Evolutionary conservation across 345 rosid species (phyloP).

Genomic region (Linum tenue): DNA sequence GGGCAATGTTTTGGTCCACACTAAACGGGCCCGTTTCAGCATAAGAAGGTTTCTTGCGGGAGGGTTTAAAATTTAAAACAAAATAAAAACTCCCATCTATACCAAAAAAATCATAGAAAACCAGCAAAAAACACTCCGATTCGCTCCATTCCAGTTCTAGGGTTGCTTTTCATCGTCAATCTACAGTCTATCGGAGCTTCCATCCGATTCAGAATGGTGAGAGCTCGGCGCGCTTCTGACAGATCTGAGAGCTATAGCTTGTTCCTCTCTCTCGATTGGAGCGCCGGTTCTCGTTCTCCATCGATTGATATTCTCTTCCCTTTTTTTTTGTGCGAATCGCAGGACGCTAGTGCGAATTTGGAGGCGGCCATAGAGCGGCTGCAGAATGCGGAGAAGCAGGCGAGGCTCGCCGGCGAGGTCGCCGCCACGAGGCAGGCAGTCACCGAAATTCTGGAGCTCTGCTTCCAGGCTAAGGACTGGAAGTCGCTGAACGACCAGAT

Average conservation of each 20-base stretch:
- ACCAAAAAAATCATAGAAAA: too few species aligned
- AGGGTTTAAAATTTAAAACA: too few species aligned
- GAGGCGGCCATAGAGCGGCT: constrained; percentile 61
- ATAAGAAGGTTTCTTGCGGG: too few species aligned
- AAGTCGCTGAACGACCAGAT: constrained; percentile 67
- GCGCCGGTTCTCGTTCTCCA: too few species aligned
- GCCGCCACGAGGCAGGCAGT: constrained; percentile 71
- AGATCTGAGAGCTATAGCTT: too few species aligned
- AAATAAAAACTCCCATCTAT: too few species aligned
- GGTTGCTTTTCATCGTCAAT: too few species aligned
- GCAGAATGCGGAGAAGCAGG: constrained; percentile 70
- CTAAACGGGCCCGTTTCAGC: too few species aligned
- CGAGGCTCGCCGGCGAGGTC: constrained; percentile 71
- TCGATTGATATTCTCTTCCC: neutral
- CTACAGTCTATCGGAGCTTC: too few species aligned
- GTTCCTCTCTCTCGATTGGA: too few species aligned
- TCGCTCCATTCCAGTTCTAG: neutral
- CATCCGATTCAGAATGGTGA: neutral
- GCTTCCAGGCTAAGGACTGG: constrained; percentile 86
- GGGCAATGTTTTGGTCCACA: too few species aligned
- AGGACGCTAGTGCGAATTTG: constrained; percentile 42
- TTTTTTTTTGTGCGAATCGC: constrained; percentile 11
- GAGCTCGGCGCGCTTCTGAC: too few species aligned
- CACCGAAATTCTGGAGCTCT: constrained; percentile 60
- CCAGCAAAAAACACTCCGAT: neutral